Base-by-base conservation (phyloP, 1,139 yeast genomes). In the Blastobotrys apis region DNA sequence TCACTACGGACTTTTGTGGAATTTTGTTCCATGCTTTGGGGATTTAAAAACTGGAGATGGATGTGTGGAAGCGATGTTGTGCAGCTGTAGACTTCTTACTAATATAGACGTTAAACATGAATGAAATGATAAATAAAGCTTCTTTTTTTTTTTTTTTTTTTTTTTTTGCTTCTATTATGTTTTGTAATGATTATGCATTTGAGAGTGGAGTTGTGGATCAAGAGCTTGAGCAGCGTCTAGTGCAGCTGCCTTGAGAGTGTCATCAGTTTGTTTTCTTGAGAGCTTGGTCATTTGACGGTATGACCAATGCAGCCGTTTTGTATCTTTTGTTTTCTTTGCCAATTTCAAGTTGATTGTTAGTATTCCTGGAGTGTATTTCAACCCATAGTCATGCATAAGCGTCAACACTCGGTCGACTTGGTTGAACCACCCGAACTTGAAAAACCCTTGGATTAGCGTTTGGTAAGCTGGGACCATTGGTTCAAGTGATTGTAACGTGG, bases 241-340 rank as follows among this genome's bases (percentile, higher is more conserved):
- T 4, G 29, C 35, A 2, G 35, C 27, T 22, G 16, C 20, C 29
- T n/a, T 29, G 9, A 30, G n/a, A 15, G 23, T 37, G n/a, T 27
- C 39, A 13, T 42, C 33, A 4, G 17, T 13, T 3, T 22, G n/a
- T 8, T 26, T 33, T 10, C n/a, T 20, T 21, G 5, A 19, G 16
- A 25, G 9, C 4, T n/a, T 5, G 3, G n/a, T 17, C 47, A 26
- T 8, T 40, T 43, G 30, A 43, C 37, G 29, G 47, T 53, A 49
- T 3, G 62, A 51, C 61, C 61, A 58, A 10, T 50, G 33, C 3
- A 57, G 54, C 17, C 58, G 50, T 5, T 36, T 40, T 2, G 25
- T 21, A 39, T 58, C 62, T 21, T 41, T 37, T 13, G 52, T 48
- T 23, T 38, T 37, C n/a, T 41, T 39, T 4, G 60, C 57, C 4